Evolutionary conservation across 805 yeast species (phyloP), one percentile per base, ranked within the genome.

Genomic region (Yamadazyma philogaea): DNA sequence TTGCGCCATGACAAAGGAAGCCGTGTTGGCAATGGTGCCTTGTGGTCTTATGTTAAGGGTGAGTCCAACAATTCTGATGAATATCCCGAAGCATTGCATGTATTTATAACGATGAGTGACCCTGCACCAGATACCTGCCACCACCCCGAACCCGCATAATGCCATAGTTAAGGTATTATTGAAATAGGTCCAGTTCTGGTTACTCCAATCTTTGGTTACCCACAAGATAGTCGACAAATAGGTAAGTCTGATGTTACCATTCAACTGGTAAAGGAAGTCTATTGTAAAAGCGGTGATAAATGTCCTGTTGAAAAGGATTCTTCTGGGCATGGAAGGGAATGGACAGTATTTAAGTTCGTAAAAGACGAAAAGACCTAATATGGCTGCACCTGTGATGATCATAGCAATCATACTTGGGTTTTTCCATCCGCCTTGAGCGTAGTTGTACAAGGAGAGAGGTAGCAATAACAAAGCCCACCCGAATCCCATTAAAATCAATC

Each of bases 351-450:
- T 58, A 39, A 56, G 51, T 52, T 72, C 76, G 53, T 62, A 69
- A 16, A 67, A 26, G 6, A 53, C 56, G 41, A 63, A 70, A 5
- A 46, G 47, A 18, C 66, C 56, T 43, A 71, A 53, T 5, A 70
- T 43, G 7, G 61, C 45, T 30, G 63, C 61, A 45, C 76, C 75
- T 44, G 67, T 61, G 33, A 64, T 59, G 17, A 68, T 50, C 75
- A 70, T 68, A 22, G 69, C 75, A 45, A 72, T 71, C 52, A 72
- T 55, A 35, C 64, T 59, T 21, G 72, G 71, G 43, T 65, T 64
- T 12, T 44, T 49, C 65, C 68, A 70, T 5, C 61, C 61, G 22
- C 57, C 56, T 20, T 52, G 40, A 16, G 72, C 72, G 31, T 56
- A 40, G 1, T 57, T 19, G 43, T 65, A 61, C 4, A 70, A 50